Conservation (phyloP, 2,329 filamentous ascomycete species). For the Neoascochyta sp. region DNA sequence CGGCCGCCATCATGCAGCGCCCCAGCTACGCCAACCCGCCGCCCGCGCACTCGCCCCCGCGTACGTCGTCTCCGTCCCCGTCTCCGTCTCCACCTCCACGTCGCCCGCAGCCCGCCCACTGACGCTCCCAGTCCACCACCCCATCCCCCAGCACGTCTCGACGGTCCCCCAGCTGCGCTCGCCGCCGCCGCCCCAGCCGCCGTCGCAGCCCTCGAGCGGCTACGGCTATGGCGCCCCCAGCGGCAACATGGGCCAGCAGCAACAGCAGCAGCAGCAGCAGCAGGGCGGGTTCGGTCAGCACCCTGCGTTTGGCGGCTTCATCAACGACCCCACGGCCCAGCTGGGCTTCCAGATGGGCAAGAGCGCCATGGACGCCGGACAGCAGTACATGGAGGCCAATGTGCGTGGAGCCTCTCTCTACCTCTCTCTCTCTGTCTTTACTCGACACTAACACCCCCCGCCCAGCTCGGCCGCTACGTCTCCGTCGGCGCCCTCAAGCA, state of each 20-base stretch:
- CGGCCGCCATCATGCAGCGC: conserved; percentile 69
- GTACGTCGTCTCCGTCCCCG: conserved; percentile 39
- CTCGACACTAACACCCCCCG: conserved; percentile 5
- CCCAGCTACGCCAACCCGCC: conserved; percentile 69
- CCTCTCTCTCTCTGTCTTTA: too few species aligned
- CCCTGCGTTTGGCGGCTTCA: conserved; percentile 81
- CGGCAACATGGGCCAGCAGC: conserved; percentile 40
- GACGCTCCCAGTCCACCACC: conserved; percentile 61
- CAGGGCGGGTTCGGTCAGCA: conserved; percentile 39
- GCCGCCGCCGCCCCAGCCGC: conserved; percentile 74
- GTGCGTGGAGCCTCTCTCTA: conserved; percentile 60
- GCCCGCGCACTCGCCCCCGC: conserved; percentile 75
- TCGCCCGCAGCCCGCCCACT: conserved; percentile 1
- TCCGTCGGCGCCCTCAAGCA: conserved; percentile 92
- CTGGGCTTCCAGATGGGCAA: conserved; percentile 93
- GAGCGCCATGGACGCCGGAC: conserved; percentile 83
- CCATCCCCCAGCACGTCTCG: conserved; percentile 96
- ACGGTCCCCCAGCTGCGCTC: conserved; percentile 96
- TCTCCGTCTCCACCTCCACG: background rate
- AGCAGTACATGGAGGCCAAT: conserved; percentile 94
- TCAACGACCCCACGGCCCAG: conserved; percentile 92
- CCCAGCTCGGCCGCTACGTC: conserved; percentile 75
- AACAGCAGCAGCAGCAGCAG: too few species aligned
- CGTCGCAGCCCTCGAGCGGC: conserved; percentile 62
- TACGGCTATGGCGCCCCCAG: conserved; percentile 71